Evolutionary conservation across 495 filamentous ascomycete genomes (phyloP), one percentile per base, ranked within the genome.

Genomic region (Xylaria grammica): DNA sequence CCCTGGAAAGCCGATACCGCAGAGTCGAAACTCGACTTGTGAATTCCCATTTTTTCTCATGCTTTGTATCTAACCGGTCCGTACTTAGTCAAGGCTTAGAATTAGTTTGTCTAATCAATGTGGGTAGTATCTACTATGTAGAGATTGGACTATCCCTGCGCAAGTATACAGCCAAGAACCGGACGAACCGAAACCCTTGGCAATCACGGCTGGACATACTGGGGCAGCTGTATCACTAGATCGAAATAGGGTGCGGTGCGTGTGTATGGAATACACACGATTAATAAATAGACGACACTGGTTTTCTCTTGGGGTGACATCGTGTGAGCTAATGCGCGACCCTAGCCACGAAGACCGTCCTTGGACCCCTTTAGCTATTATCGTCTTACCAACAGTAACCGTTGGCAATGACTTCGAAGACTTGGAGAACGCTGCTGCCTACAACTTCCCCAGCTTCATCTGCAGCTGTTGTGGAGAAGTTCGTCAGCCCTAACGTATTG

Each of bases 381-480:
- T 45, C 17, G 15, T 22, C 34, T 42, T 56, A 19, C 51, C 51
- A 54, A 42, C 53, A 56, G 24, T 20, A 42, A 40, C 19, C 5
- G 6, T 5, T 6, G 11, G 5, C 54, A 58, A 58, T 44, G 52
- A 40, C 19, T n/a, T 11, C 11, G 34, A 6, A 11, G 5, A 36
- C 34, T 36, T 42, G 40, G 7, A 42, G 17, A 30, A 59, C 17
- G 49, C 8, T 48, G 56, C 56, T 59, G 56, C 56, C 56, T 59
- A 48, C 19, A 11, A 24, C 40, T 48, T 48, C 56, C 29, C 42
- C 56, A 59, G 56, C 42, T 48, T 59, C 15, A 15, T 27, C 42
- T 59, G 56, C 56, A 59, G 56, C 27, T n/a, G 27, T 4, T 59
- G 56, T 29, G 56, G 56, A 59, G 56, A 59, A 32, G 27, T 59